Percentiles rank a stretch among this genome's conserved stretches.
These are phyloP conservation scores for Penicillium sp. DNA, from an alignment of 2,329 filamentous ascomycete species.

Conservation along the genomic window DNA sequence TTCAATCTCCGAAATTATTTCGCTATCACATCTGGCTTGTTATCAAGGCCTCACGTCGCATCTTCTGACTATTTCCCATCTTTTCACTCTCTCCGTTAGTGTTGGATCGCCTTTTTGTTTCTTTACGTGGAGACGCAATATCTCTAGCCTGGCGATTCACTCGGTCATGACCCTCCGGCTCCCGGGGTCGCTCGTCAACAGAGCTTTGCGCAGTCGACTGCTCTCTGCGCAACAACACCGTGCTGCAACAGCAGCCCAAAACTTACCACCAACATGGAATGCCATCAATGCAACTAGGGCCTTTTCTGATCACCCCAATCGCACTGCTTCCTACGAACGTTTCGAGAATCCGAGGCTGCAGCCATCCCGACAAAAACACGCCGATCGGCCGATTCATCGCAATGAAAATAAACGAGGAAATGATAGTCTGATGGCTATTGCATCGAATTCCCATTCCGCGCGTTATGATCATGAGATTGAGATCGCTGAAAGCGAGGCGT, in stretches of 20 bases:
- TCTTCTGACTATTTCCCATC: not conserved
- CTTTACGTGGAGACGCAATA: not conserved
- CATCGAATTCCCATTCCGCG: not conserved
- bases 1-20: constrained; percentile 18
- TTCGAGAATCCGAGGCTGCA: not conserved
- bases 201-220: constrained; percentile 24
- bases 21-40: not conserved
- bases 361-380: not conserved
- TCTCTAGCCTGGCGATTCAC: not conserved
- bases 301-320: too few relatives aligned
- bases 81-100: not conserved
- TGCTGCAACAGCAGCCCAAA: not conserved
- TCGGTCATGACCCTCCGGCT: constrained; percentile 18
- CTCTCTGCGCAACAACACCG: constrained; percentile 11
- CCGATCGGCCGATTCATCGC: not conserved
- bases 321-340: not conserved
- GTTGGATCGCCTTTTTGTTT: not conserved
- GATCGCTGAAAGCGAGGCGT: constrained; percentile 1
- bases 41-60: not conserved
- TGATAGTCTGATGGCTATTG: constrained; percentile 10
- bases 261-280: not conserved
- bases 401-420: not conserved
- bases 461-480: not conserved
- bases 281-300: not conserved
- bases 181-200: constrained; percentile 19